Percentiles rank a stretch among this genome's conserved stretches.
Evolutionary conservation across 2,329 filamentous ascomycete genomes (phyloP).

Genomic region (Aureobasidium melanogenum): DNA sequence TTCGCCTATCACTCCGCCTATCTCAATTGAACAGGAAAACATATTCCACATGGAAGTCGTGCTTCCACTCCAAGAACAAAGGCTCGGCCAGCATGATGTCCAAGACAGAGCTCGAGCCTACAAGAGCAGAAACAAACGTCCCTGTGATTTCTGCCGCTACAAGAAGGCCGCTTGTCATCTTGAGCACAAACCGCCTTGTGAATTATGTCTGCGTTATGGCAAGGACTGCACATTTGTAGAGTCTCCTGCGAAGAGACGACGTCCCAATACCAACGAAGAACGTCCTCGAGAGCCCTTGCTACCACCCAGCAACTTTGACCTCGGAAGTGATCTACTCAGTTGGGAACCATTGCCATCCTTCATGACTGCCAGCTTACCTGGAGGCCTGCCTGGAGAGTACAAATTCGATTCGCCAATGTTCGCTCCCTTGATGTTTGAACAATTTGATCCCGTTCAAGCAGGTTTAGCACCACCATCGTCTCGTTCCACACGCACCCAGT

Average conservation of each 20-base stretch:
- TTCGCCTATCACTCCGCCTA: constrained; percentile 9
- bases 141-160: constrained; percentile 39
- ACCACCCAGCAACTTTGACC: constrained; percentile 10
- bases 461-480: background rate
- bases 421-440: constrained; percentile 11
- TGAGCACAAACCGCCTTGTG: constrained; percentile 34
- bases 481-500: background rate
- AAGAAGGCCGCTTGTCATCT: constrained; percentile 39
- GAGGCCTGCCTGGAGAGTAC: constrained; percentile 1
- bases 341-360: constrained; percentile 11
- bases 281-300: background rate
- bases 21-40: background rate
- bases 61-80: background rate
- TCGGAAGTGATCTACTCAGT: constrained; percentile 10
- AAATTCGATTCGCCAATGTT: constrained; percentile 7
- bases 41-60: constrained; percentile 7
- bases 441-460: constrained; percentile 11
- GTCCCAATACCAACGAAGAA: constrained; percentile 26
- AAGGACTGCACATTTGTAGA: constrained; percentile 39
- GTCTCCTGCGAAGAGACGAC: constrained; percentile 24
- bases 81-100: background rate
- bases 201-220: constrained; percentile 34
- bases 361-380: background rate
- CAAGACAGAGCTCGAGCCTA: constrained; percentile 26
- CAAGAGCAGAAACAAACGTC: constrained; percentile 31